These are phyloP conservation scores for Pleurotus tuoliensis DNA, from an alignment of 768 basidiomycete genomes.

Conservation along the genomic window DNA sequence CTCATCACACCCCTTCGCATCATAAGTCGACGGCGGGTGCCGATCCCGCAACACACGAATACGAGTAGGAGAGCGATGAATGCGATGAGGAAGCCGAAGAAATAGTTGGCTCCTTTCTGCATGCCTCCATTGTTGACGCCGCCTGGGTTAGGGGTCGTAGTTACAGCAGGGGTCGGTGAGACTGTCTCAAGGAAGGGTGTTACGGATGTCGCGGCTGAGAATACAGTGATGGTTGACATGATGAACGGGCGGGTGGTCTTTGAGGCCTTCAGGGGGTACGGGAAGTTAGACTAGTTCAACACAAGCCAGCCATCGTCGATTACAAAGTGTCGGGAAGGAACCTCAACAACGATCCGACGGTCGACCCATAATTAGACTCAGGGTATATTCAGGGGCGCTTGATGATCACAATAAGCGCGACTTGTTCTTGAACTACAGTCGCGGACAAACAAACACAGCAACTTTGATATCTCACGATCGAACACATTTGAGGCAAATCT, in stretches of 20 bases:
- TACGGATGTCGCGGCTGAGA: neutral
- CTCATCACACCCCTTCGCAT: constrained; percentile 20
- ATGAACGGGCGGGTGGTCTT: neutral
- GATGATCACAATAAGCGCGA: too few species aligned
- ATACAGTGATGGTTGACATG: neutral
- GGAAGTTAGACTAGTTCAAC: too few species aligned
- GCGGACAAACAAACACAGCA: too few species aligned
- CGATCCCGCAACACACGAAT: constrained; percentile 48
- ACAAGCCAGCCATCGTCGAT: too few species aligned
- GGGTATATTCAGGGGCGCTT: too few species aligned
- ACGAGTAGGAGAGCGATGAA: constrained; percentile 45
- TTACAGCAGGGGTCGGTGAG: constrained; percentile 4
- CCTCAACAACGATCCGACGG: too few species aligned
- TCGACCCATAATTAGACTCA: too few species aligned
- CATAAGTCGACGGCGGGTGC: constrained; percentile 37
- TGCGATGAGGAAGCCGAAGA: constrained; percentile 50
- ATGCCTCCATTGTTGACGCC: neutral
- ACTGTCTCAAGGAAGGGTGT: constrained; percentile 2
- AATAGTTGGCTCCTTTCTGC: constrained; percentile 38
- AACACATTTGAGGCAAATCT: too few species aligned
- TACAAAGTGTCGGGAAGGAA: too few species aligned
- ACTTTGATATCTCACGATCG: too few species aligned
- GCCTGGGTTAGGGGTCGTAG: neutral
- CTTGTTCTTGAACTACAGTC: too few species aligned
- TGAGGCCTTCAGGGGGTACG: too few species aligned